phyloP scores from a whole-genome alignment of 108 stramenopile genomes.

The Skeletonema costatum region DNA sequence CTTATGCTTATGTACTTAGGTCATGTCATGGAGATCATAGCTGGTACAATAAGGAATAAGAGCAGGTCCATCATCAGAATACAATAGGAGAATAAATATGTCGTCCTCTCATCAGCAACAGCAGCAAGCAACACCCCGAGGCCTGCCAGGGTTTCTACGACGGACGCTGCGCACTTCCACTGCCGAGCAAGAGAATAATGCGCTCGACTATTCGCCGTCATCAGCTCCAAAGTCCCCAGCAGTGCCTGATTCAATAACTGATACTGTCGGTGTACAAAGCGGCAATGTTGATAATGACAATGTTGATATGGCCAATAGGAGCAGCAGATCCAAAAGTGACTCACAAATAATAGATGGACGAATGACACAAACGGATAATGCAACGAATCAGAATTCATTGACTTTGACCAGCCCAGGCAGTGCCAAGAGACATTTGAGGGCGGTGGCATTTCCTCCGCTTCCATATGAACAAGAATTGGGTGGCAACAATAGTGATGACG shows the following conservation, averaged over 20 bases:
- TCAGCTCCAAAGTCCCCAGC: not conserved
- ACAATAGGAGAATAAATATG: not conserved
- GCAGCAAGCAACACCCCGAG: conserved; percentile 21
- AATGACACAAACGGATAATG: not conserved
- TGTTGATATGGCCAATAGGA: not conserved
- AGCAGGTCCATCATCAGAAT: not conserved
- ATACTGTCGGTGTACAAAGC: not conserved
- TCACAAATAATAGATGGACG: not conserved
- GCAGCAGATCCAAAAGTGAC: conserved; percentile 20
- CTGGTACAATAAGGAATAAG: not conserved
- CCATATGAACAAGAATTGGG: not conserved
- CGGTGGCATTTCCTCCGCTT: not conserved
- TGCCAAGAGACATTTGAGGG: not conserved
- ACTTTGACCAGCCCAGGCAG: not conserved
- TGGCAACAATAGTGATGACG: not conserved
- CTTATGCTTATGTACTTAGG: no score
- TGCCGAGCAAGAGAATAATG: conserved; percentile 34
- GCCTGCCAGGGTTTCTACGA: conserved; percentile 83
- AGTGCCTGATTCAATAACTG: not conserved
- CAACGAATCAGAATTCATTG: not conserved
- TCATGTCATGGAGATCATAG: no score
- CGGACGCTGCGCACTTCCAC: conserved; percentile 60
- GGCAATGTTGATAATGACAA: not conserved
- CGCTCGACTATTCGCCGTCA: not conserved
- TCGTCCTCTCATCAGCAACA: conserved; percentile 4